Evolutionary conservation across 2,329 filamentous ascomycete genomes (phyloP).

Genomic region (Scleromitrula shiraiana): DNA sequence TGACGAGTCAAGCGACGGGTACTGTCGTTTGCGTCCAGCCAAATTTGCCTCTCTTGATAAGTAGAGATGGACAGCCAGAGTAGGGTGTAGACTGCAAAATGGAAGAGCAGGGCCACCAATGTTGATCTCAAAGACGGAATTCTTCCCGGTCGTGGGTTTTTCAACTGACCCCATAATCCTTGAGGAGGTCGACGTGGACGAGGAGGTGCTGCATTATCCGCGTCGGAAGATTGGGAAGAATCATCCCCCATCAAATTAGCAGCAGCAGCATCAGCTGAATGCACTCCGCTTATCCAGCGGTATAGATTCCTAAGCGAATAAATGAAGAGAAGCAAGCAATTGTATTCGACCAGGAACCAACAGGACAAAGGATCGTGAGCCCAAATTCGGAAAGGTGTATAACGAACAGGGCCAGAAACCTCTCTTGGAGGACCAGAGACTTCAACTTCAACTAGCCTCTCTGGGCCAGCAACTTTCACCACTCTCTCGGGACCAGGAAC

Average conservation of each 20-base stretch:
- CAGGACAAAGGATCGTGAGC: slow-evolving; percentile 6
- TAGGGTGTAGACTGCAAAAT: neutral
- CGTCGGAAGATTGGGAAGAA: neutral
- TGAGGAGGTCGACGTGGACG: neutral
- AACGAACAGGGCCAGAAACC: neutral
- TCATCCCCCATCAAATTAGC: neutral
- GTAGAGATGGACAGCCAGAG: neutral
- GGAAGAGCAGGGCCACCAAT: neutral
- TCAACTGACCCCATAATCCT: neutral
- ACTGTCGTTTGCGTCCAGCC: slow-evolving; percentile 7
- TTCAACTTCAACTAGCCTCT: neutral
- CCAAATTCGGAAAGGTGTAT: slow-evolving; percentile 2
- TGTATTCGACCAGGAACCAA: slow-evolving; percentile 11
- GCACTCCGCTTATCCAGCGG: neutral
- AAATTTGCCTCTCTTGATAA: neutral
- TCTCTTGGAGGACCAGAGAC: neutral
- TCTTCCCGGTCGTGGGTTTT: neutral
- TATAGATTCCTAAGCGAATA: neutral
- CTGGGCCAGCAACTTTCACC: neutral
- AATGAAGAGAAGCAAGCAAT: neutral
- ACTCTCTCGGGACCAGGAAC: neutral
- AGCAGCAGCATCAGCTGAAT: neutral
- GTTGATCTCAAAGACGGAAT: neutral
- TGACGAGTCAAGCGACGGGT: slow-evolving; percentile 1
- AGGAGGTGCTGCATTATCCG: neutral